Percentiles rank a stretch among this genome's conserved stretches.
phyloP scores from a whole-genome alignment of 257 asterid genomes.

The Asclepias syriaca region DNA sequence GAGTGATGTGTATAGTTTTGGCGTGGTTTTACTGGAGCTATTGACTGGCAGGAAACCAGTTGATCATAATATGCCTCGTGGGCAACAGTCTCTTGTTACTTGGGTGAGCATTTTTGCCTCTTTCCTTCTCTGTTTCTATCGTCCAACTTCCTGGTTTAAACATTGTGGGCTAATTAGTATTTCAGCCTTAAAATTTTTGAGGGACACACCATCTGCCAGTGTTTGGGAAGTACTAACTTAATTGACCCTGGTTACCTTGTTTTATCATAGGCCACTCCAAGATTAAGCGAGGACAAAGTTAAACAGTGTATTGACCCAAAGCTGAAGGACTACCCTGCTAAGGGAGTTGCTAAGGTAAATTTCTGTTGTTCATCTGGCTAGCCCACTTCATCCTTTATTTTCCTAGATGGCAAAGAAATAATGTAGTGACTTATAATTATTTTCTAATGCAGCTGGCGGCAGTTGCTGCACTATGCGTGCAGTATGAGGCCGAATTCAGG shows the following conservation, averaged over 20 bases:
- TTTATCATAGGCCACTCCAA: conserved; percentile 70
- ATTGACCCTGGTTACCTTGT: not conserved
- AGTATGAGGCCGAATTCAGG: conserved; percentile 86
- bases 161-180: too few species aligned
- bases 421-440: conserved; percentile 13
- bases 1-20: conserved; percentile 90
- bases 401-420: not conserved
- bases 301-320: conserved; percentile 86
- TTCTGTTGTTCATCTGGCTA: not conserved
- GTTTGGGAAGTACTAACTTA: not conserved
- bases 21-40: conserved; percentile 86
- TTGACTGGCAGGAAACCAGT: conserved; percentile 91
- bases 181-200: not conserved
- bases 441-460: conserved; percentile 66
- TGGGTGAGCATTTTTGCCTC: conserved; percentile 49
- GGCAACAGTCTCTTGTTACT: conserved; percentile 89
- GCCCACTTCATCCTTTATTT: not conserved
- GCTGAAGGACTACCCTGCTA: conserved; percentile 74
- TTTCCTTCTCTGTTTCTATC: not conserved
- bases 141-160: not conserved
- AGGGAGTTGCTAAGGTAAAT: conserved; percentile 88
- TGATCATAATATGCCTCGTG: conserved; percentile 94
- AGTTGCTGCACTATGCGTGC: conserved; percentile 88
- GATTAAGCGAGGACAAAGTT: conserved; percentile 88
- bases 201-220: not conserved